A percentile compares a stretch with the other conserved stretches of the same genome.
phyloP scores from a whole-genome alignment of 129 eudicot species.

The Helichrysum umbraculigerum region DNA sequence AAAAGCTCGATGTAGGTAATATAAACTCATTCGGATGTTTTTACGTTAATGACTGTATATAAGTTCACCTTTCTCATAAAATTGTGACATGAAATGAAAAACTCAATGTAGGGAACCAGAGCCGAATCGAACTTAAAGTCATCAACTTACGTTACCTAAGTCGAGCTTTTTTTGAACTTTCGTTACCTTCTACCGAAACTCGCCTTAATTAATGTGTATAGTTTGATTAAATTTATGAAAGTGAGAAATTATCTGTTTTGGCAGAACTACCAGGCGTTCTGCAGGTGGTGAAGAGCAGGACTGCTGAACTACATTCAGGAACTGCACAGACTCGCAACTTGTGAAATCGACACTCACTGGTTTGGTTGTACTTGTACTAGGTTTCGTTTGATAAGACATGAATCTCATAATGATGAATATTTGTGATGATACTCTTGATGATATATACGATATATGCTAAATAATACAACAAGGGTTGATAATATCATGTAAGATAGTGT shows the following conservation, averaged over 20 bases:
- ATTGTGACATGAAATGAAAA: too few species aligned
- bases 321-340: slow-evolving; percentile 33
- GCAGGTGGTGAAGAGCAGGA: slow-evolving; percentile 59
- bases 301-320: slow-evolving; percentile 60
- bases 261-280: slow-evolving; percentile 86
- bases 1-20: too few species aligned
- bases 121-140: not conserved
- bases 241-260: slow-evolving; percentile 15
- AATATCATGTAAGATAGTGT: not conserved
- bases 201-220: not conserved
- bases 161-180: not conserved
- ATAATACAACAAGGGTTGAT: not conserved
- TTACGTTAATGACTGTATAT: too few species aligned
- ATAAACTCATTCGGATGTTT: too few species aligned
- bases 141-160: not conserved
- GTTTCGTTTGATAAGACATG: slow-evolving; percentile 27
- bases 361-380: slow-evolving; percentile 6
- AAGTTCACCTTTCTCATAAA: too few species aligned
- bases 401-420: not conserved
- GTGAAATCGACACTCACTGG: slow-evolving; percentile 14
- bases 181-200: not conserved
- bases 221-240: not conserved
- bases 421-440: slow-evolving; percentile 4
- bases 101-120: too few species aligned
- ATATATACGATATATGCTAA: not conserved